Base-by-base conservation (phyloP, 2,329 filamentous ascomycete species). In the Arthrinium puccinioides region DNA sequence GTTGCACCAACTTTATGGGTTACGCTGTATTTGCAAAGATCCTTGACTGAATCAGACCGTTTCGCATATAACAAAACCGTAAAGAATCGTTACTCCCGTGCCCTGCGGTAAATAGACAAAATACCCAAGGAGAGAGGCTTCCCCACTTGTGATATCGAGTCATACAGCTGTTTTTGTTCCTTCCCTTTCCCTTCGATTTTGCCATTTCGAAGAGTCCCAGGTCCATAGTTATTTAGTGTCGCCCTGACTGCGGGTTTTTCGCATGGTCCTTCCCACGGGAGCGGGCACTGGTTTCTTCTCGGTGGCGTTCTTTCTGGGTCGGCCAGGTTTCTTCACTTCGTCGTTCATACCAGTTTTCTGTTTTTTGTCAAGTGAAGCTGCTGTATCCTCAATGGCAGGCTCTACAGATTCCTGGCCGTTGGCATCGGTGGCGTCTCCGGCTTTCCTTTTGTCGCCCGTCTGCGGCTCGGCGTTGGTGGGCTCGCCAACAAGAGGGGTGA, bases 211-310 rank as follows among this genome's bases (percentile, higher is more conserved):
- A n/a, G n/a, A n/a, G n/a, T n/a, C n/a, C n/a, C n/a, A n/a, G n/a
- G n/a, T n/a, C n/a, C n/a, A n/a, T 27, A 21, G 24, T 41, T 26
- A 45, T 6, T 52, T 47, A 19, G 44, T 43, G 16, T 45, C 36
- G 15, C 56, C 59, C 39, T 65, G 62, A 42, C 62, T 65, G 36
- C 62, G 54, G 2, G 62, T 65, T 51, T 61, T 63, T 16, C 62
- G 54, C 9, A 52, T 52, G 4, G 62, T 62, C 38, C 45, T 48
- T 11, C 62, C 61, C 6, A 60, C 54, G 1, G 54, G 41, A 9
- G 51, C 47, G 6, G 48, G 36, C n/a, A n/a, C n/a, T 19, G 55
- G 41, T 23, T 51, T 56, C 41, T 57, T 55, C 21, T 61, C 48
- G n/a, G n/a, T n/a, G n/a, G n/a, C n/a, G n/a, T n/a, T n/a, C 46